These are phyloP conservation scores for Saturnispora diversa DNA, from an alignment of 805 yeast genomes.

Conservation along the genomic window DNA sequence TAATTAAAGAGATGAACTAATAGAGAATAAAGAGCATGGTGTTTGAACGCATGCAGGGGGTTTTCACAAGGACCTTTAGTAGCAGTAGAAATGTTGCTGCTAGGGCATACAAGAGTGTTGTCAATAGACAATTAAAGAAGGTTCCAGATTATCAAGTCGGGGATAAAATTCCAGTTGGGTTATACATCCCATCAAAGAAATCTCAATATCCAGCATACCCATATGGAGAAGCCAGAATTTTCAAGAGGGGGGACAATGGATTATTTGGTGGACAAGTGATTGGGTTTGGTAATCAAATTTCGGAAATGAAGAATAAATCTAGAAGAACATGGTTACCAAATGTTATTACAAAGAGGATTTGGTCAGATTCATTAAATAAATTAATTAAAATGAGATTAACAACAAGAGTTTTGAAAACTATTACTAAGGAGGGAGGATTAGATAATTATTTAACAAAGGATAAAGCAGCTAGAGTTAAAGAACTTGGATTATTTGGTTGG, in stretches of 20 bases:
- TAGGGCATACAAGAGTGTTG: conserved; percentile 34
- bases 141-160: conserved; percentile 43
- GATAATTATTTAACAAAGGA: conserved; percentile 85
- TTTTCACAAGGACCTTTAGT: conserved; percentile 1
- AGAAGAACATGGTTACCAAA: conserved; percentile 77
- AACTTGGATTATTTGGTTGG: conserved; percentile 92
- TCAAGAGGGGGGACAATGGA: conserved; percentile 81
- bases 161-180: conserved; percentile 38
- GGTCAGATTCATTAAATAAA: conserved; percentile 72
- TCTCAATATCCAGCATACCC: conserved; percentile 56
- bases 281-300: conserved; percentile 65
- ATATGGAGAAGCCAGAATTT: conserved; percentile 69
- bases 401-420: conserved; percentile 75
- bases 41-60: neutral
- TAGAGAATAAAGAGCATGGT: neutral
- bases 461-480: conserved; percentile 82
- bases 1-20: no score
- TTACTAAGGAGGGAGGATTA: conserved; percentile 90
- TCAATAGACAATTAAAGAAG: conserved; percentile 38
- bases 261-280: conserved; percentile 84
- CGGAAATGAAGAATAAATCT: conserved; percentile 67
- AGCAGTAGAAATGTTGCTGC: conserved; percentile 13
- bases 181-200: conserved; percentile 36
- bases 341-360: conserved; percentile 61
- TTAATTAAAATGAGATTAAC: conserved; percentile 55